Evolutionary conservation across 2,329 filamentous ascomycete genomes (phyloP).

Genomic region (Hypoxylon sp.): DNA sequence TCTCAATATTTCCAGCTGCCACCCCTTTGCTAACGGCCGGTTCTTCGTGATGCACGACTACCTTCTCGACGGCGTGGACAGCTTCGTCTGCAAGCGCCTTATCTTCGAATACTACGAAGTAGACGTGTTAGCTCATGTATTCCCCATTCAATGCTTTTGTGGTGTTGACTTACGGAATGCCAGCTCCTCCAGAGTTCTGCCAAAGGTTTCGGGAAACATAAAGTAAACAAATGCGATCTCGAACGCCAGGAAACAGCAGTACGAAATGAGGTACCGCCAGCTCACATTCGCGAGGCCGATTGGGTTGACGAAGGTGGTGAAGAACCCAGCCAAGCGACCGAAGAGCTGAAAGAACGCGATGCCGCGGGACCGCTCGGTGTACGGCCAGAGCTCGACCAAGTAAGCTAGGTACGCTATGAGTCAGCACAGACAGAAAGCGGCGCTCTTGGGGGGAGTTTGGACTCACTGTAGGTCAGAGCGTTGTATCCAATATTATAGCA

Average conservation of each 20-base stretch:
- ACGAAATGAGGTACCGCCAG: slow-evolving; percentile 62
- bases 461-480: slow-evolving; percentile 72
- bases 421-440: slow-evolving; percentile 5
- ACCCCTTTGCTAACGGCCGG: slow-evolving; percentile 1
- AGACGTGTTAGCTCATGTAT: slow-evolving; percentile 31
- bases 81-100: slow-evolving; percentile 57
- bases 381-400: slow-evolving; percentile 72
- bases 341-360: slow-evolving; percentile 71
- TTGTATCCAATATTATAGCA: slow-evolving; percentile 77
- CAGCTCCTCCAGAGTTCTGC: slow-evolving; percentile 81
- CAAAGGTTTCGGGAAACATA: slow-evolving; percentile 87
- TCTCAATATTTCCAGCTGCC: slow-evolving; percentile 1
- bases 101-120: slow-evolving; percentile 58
- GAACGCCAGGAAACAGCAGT: slow-evolving; percentile 61
- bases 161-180: slow-evolving; percentile 57
- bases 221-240: slow-evolving; percentile 75
- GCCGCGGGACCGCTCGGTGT: slow-evolving; percentile 69
- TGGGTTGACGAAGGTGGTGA: slow-evolving; percentile 63
- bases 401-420: slow-evolving; percentile 58
- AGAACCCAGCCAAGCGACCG: slow-evolving; percentile 60
- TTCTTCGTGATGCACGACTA: slow-evolving; percentile 47
- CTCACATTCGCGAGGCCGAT: slow-evolving; percentile 58
- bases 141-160: background rate
- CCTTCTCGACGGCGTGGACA: slow-evolving; percentile 59
- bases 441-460: background rate